These are phyloP conservation scores for Aspergillus novofumigatus DNA, from an alignment of 2,329 filamentous ascomycete genomes.

Conservation along the genomic window DNA sequence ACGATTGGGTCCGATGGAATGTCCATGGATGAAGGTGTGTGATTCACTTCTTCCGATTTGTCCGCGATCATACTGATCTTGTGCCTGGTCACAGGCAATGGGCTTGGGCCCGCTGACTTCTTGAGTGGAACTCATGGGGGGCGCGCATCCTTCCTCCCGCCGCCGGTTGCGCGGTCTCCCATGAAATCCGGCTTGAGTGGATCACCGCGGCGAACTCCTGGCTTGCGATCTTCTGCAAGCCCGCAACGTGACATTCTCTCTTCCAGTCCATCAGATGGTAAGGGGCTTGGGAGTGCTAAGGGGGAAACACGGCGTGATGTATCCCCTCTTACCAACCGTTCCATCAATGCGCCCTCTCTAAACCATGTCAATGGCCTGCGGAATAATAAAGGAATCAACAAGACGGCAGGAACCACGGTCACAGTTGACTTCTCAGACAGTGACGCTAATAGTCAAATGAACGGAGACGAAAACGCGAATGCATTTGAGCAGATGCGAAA, in stretches of 20 bases:
- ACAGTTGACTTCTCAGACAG: conserved; percentile 33
- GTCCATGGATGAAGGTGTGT: conserved; percentile 60
- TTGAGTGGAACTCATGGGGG: conserved; percentile 31
- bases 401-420: conserved; percentile 17
- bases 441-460: conserved; percentile 26
- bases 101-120: conserved; percentile 40
- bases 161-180: conserved; percentile 42
- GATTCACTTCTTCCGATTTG: background rate
- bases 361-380: conserved; percentile 21
- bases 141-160: conserved; percentile 34
- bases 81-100: conserved; percentile 29
- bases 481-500: conserved; percentile 22
- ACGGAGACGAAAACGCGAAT: conserved; percentile 33
- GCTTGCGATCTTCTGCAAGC: conserved; percentile 40
- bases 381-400: conserved; percentile 18
- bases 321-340: conserved; percentile 35
- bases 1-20: conserved; percentile 55
- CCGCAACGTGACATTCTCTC: conserved; percentile 29
- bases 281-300: conserved; percentile 21
- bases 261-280: conserved; percentile 38
- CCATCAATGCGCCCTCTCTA: conserved; percentile 29
- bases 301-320: conserved; percentile 23
- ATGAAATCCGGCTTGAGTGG: conserved; percentile 42
- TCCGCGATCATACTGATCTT: background rate
- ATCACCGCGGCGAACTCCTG: conserved; percentile 40